Conservation (phyloP, 2,329 filamentous ascomycete genomes). For the Beauveria medogensis region DNA sequence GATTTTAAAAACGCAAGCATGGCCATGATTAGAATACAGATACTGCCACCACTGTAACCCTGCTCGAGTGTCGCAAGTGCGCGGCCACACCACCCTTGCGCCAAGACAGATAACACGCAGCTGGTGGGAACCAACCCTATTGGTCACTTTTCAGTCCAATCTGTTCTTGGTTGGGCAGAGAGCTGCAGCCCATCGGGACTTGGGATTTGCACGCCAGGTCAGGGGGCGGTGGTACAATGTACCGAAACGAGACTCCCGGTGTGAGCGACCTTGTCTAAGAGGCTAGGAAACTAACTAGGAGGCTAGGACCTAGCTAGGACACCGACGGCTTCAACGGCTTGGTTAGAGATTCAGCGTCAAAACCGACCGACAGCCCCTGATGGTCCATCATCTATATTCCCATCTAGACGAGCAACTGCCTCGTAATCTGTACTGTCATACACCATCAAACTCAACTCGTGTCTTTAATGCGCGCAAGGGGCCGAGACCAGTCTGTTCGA, state of each 20-base stretch:
- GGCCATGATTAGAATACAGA: background rate
- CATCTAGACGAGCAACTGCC: too few relatives aligned
- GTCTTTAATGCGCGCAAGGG: slow-evolving; percentile 27
- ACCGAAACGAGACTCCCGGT: slow-evolving; percentile 25
- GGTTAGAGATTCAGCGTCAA: slow-evolving; percentile 30
- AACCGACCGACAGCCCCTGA: slow-evolving; percentile 26
- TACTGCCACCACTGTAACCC: background rate
- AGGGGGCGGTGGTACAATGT: slow-evolving; percentile 27
- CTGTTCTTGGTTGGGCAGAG: slow-evolving; percentile 25
- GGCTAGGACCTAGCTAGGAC: background rate
- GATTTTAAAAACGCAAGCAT: background rate
- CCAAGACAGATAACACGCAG: slow-evolving; percentile 27
- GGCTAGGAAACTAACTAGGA: slow-evolving; percentile 15
- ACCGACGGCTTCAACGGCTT: slow-evolving; percentile 30
- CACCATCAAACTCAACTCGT: slow-evolving; percentile 28
- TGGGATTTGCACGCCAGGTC: slow-evolving; percentile 26
- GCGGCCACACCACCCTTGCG: background rate
- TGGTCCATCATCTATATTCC: slow-evolving; percentile 26
- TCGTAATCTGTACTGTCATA: background rate
- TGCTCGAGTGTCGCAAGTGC: slow-evolving; percentile 1
- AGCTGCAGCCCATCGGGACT: slow-evolving; percentile 26
- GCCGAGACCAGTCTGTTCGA: slow-evolving; percentile 25
- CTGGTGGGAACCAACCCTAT: slow-evolving; percentile 29
- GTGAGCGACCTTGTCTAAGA: slow-evolving; percentile 17
- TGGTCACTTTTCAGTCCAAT: slow-evolving; percentile 16